Percentiles rank a stretch among this genome's conserved stretches.
phyloP scores from a whole-genome alignment of 2,329 filamentous ascomycete species.

The Pleoardoris graminearum region DNA sequence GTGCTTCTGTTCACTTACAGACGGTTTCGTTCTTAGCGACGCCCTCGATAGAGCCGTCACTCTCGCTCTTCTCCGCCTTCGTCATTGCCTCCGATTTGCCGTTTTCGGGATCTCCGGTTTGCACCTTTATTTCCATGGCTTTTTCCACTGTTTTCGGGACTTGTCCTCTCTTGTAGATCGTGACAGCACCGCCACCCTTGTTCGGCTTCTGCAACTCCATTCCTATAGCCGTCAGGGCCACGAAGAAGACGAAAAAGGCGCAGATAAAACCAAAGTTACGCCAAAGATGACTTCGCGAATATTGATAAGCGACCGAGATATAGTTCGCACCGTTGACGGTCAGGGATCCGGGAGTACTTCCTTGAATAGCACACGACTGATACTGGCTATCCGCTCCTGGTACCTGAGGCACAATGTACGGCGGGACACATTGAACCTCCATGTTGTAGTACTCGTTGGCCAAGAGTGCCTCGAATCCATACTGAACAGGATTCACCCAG shows the following conservation, averaged over 20 bases:
- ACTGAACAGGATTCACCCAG: slow-evolving; percentile 63
- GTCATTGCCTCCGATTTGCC: slow-evolving; percentile 41
- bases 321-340: slow-evolving; percentile 60
- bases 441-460: slow-evolving; percentile 70
- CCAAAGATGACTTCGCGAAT: slow-evolving; percentile 63
- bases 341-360: slow-evolving; percentile 57
- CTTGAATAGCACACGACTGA: slow-evolving; percentile 64
- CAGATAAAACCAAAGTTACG: slow-evolving; percentile 51
- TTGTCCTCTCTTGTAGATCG: slow-evolving; percentile 66
- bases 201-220: slow-evolving; percentile 60
- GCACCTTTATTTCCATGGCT: slow-evolving; percentile 57
- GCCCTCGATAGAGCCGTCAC: slow-evolving; percentile 47
- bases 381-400: slow-evolving; percentile 53
- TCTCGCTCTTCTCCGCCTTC: slow-evolving; percentile 28
- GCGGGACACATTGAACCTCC: slow-evolving; percentile 58
- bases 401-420: slow-evolving; percentile 60
- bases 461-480: slow-evolving; percentile 69
- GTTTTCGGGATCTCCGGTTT: slow-evolving; percentile 57
- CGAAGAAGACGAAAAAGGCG: slow-evolving; percentile 55
- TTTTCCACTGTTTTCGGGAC: slow-evolving; percentile 62
- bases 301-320: slow-evolving; percentile 59
- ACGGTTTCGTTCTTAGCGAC: slow-evolving; percentile 64
- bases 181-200: slow-evolving; percentile 62
- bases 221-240: slow-evolving; percentile 50
- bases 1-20: slow-evolving; percentile 17